Evolutionary conservation across 2,329 filamentous ascomycete species (phyloP).

Genomic region (Lasiodiplodia theobromae): DNA sequence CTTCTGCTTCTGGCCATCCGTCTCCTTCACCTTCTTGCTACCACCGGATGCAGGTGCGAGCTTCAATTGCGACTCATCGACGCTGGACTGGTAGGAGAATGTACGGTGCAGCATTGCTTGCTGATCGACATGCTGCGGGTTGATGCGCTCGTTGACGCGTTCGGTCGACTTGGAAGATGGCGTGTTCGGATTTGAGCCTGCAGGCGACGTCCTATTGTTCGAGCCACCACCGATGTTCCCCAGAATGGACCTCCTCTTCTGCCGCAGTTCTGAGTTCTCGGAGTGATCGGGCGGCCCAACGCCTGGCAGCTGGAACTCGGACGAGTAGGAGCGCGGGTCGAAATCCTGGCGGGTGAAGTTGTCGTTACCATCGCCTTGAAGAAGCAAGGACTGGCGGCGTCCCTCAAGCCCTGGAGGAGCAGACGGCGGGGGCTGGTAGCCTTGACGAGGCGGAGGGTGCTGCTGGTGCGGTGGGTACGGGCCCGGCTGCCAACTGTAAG

Average conservation of each 20-base stretch:
- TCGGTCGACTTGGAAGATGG: conserved; percentile 34
- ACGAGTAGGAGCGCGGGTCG: conserved; percentile 49
- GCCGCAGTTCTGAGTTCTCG: background rate
- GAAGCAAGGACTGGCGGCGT: background rate
- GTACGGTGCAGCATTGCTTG: conserved; percentile 30
- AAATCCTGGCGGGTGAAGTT: conserved; percentile 23
- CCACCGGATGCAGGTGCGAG: background rate
- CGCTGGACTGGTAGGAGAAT: conserved; percentile 38
- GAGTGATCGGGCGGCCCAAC: conserved; percentile 41
- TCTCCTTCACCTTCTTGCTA: background rate
- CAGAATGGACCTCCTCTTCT: conserved; percentile 31
- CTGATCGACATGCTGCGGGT: conserved; percentile 30
- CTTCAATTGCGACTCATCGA: conserved; percentile 24
- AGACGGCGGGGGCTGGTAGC: conserved; percentile 5
- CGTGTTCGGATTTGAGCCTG: conserved; percentile 2
- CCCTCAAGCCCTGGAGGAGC: conserved; percentile 12
- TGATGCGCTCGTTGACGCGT: conserved; percentile 31
- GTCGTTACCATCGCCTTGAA: background rate
- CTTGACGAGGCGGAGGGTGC: background rate
- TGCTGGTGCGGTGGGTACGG: background rate
- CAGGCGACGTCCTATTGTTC: conserved; percentile 9
- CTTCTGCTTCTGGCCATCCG: conserved; percentile 4
- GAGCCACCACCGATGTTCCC: conserved; percentile 49
- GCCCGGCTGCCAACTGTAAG: conserved; percentile 1
- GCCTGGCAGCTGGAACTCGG: conserved; percentile 49